Conservation (phyloP, 768 basidiomycete genomes). For the Boletus pseudo-olivaceus region DNA sequence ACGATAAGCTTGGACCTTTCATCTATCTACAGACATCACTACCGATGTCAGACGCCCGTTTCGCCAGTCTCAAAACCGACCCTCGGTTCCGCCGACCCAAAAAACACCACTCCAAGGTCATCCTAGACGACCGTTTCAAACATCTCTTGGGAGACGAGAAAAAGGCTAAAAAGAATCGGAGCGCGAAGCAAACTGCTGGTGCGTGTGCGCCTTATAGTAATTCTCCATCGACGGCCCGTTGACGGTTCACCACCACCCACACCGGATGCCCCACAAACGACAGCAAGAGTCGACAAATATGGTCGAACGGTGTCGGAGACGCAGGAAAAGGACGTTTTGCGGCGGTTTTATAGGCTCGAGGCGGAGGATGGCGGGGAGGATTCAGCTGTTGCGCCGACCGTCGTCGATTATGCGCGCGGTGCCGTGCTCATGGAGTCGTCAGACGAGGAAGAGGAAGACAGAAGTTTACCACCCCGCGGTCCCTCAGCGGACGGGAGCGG, state of each 20-base stretch:
- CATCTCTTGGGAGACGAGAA: conserved; percentile 58
- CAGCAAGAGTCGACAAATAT: conserved; percentile 83
- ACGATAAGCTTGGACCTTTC: not conserved
- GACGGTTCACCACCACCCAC: not conserved
- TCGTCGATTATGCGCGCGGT: conserved; percentile 86
- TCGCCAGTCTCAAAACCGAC: conserved; percentile 82
- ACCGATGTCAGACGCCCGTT: conserved; percentile 75
- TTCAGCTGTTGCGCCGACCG: conserved; percentile 18
- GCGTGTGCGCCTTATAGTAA: conserved; percentile 1
- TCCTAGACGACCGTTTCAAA: conserved; percentile 91
- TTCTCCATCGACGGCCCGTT: not conserved
- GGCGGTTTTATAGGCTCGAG: conserved; percentile 76
- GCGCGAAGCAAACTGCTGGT: conserved; percentile 28
- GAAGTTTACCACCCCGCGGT: not conserved
- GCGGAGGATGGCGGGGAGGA: conserved; percentile 29
- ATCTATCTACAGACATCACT: not conserved
- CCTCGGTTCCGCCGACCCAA: conserved; percentile 88
- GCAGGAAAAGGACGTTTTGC: conserved; percentile 72
- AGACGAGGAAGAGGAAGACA: conserved; percentile 57
- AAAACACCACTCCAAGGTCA: conserved; percentile 76
- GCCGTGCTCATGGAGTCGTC: conserved; percentile 86
- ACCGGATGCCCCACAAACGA: not conserved
- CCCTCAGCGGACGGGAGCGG: conserved; percentile 38
- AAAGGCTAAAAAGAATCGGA: conserved; percentile 35
- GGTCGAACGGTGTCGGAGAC: conserved; percentile 67